These are phyloP conservation scores for Mollisiaceae sp. DNA, from an alignment of 2,329 filamentous ascomycete genomes.

Conservation along the genomic window DNA sequence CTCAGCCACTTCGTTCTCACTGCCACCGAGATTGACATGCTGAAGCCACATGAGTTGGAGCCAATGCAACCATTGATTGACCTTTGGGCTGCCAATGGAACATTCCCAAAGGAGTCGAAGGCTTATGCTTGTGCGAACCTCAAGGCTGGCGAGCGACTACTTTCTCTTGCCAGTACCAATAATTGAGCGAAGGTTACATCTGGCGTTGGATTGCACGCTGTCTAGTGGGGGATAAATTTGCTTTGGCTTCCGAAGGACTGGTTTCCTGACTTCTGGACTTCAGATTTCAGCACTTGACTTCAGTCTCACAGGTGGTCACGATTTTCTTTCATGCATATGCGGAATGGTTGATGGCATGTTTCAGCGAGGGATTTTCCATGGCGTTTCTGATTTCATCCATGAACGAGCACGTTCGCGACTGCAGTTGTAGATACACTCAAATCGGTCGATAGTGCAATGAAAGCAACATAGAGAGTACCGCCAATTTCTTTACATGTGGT, in stretches of 20 bases:
- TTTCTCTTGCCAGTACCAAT: conserved; percentile 42
- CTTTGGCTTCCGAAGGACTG: conserved; percentile 15
- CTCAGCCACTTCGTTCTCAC: conserved; percentile 86
- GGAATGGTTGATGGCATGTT: conserved; percentile 29
- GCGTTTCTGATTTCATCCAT: conserved; percentile 32
- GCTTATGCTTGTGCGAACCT: conserved; percentile 70
- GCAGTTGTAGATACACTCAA: conserved; percentile 12
- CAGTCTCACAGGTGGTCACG: conserved; percentile 14
- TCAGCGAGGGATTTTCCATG: conserved; percentile 28
- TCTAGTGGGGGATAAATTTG: conserved; percentile 11
- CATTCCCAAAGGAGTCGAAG: conserved; percentile 78
- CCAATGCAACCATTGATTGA: conserved; percentile 96
- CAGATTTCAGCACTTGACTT: not conserved
- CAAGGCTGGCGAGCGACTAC: conserved; percentile 61
- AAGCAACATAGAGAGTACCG: not conserved
- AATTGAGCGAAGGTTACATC: conserved; percentile 4
- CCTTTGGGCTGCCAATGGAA: conserved; percentile 86
- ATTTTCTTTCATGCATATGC: conserved; percentile 29
- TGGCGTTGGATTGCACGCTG: conserved; percentile 19
- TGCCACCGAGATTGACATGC: conserved; percentile 79
- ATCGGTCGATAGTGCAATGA: conserved; percentile 14
- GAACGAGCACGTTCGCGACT: conserved; percentile 12
- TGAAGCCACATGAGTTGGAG: conserved; percentile 88
- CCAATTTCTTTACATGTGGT: not conserved
- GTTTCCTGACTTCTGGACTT: conserved; percentile 9